phyloP scores from a whole-genome alignment of 768 basidiomycete genomes.

The Tulasnella calospora region DNA sequence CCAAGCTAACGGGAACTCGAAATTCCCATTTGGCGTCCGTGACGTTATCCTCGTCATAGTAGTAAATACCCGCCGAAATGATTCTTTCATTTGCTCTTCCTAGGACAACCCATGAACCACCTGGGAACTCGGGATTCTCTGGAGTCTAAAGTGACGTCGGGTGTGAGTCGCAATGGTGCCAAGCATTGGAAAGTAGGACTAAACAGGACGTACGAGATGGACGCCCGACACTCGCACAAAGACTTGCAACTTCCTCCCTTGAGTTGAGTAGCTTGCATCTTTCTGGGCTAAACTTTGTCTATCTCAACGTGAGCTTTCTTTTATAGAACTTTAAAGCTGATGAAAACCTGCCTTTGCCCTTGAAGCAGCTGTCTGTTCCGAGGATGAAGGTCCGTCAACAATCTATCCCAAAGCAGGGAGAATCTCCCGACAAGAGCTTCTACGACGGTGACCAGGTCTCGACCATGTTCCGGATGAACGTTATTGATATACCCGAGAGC shows the following conservation, averaged over 20 bases:
- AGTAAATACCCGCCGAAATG: conserved; percentile 33
- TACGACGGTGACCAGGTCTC: conserved; percentile 5
- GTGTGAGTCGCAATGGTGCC: neutral
- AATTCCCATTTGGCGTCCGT: conserved; percentile 34
- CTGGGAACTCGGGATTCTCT: conserved; percentile 45
- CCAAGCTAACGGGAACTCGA: conserved; percentile 32
- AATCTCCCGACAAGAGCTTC: neutral
- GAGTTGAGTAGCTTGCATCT: neutral
- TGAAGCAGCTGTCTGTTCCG: neutral
- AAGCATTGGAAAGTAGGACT: neutral
- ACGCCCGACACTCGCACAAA: conserved; percentile 38
- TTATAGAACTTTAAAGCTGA: too few relatives aligned
- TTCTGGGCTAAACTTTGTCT: neutral
- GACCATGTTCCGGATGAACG: neutral
- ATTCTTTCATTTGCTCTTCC: conserved; percentile 35
- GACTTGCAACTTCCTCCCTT: conserved; percentile 31
- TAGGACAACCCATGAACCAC: conserved; percentile 45
- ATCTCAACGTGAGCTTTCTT: neutral
- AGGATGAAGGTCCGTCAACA: conserved; percentile 20
- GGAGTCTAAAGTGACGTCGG: conserved; percentile 32
- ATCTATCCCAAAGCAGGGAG: conserved; percentile 2
- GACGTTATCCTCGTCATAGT: conserved; percentile 35
- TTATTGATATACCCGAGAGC: conserved; percentile 19
- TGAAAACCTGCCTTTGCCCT: neutral
- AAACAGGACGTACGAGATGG: conserved; percentile 29